These are phyloP conservation scores for Leccinum disarticulatum DNA, from an alignment of 768 basidiomycete genomes.

Conservation along the genomic window DNA sequence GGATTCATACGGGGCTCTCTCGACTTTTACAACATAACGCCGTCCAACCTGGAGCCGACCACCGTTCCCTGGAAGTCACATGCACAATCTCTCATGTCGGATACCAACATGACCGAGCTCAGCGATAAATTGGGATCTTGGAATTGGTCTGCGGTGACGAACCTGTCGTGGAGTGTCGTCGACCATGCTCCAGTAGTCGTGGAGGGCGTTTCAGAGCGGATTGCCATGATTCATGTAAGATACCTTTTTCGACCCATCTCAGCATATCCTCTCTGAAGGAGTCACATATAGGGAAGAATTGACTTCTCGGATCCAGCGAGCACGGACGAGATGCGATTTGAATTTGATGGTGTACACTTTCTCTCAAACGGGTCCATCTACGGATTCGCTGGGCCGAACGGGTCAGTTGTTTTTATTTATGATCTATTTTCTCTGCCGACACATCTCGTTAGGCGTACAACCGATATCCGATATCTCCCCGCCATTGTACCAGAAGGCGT, in stretches of 20 bases:
- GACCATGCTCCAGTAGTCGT: constrained; percentile 50
- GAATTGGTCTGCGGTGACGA: constrained; percentile 69
- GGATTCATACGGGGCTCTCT: constrained; percentile 72
- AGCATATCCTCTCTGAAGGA: constrained; percentile 4
- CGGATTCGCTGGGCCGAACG: constrained; percentile 63
- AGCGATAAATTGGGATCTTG: constrained; percentile 51
- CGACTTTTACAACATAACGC: constrained; percentile 64
- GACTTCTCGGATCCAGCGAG: constrained; percentile 58
- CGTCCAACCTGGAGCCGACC: constrained; percentile 38
- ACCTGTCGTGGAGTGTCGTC: constrained; percentile 62
- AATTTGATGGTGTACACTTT: constrained; percentile 80
- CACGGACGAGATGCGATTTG: constrained; percentile 59
- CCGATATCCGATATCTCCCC: constrained; percentile 68
- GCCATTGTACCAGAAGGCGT: constrained; percentile 56
- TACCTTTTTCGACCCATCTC: constrained; percentile 5
- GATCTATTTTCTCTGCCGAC: not conserved
- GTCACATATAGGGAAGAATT: constrained; percentile 56
- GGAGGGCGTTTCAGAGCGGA: constrained; percentile 41
- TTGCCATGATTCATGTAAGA: constrained; percentile 68
- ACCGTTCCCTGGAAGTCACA: constrained; percentile 48
- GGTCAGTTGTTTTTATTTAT: constrained; percentile 41
- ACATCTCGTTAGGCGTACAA: constrained; percentile 41
- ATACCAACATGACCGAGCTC: constrained; percentile 51
- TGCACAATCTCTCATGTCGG: constrained; percentile 50
- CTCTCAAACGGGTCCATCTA: constrained; percentile 72